Conservation (phyloP, 1,284 basidiomycete species). For the Cutaneotrichosporon cutaneum region DNA sequence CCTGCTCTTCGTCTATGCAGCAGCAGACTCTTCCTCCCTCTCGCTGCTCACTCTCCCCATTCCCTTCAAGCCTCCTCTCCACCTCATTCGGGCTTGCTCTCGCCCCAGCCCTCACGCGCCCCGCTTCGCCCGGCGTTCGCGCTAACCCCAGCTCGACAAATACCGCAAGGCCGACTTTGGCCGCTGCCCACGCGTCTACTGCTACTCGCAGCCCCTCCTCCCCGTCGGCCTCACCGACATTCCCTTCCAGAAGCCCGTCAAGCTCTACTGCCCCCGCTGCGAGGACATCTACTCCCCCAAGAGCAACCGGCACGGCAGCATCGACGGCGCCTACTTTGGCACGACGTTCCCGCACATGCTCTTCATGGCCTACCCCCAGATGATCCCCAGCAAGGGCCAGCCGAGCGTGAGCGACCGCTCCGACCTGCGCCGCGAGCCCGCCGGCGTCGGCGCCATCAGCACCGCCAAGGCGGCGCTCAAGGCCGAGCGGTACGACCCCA, state of each 20-base stretch:
- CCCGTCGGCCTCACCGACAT: constrained; percentile 93
- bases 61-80: too few relatives aligned
- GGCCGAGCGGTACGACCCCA: constrained; percentile 82
- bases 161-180: constrained; percentile 97
- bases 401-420: constrained; percentile 48
- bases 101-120: not conserved
- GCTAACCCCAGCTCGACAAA: constrained; percentile 74
- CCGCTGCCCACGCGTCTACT: constrained; percentile 89
- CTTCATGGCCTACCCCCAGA: constrained; percentile 89
- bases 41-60: too few relatives aligned
- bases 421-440: constrained; percentile 47
- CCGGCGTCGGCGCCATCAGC: constrained; percentile 53
- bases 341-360: constrained; percentile 94
- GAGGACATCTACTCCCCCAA: constrained; percentile 97
- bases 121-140: not conserved
- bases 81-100: too few relatives aligned
- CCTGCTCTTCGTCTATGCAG: too few relatives aligned
- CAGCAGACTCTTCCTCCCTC: too few relatives aligned
- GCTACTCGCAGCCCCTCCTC: constrained; percentile 84
- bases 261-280: constrained; percentile 92
- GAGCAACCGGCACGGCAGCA: constrained; percentile 86
- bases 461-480: constrained; percentile 78
- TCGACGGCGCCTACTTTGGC: constrained; percentile 95
- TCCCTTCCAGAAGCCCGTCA: constrained; percentile 93
- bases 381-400: constrained; percentile 77